Evolutionary conservation across 1,139 yeast genomes (phyloP), one percentile per base, ranked within the genome.

Genomic region (Williopsis jadinii): DNA sequence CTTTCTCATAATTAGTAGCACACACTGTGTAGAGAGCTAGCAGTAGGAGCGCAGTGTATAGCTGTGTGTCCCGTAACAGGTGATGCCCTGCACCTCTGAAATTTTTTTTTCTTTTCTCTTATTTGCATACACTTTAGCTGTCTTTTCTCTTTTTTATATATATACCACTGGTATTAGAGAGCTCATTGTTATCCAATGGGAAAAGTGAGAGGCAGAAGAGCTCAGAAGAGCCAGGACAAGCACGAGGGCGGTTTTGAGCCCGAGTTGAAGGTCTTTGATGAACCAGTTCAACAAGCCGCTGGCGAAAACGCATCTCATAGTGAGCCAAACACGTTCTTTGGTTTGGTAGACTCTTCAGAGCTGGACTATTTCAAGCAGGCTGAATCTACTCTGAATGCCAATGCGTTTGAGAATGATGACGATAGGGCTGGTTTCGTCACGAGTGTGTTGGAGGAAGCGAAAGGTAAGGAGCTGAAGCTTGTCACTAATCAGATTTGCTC

Each of bases 401-500:
- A 88, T 61, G 83, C 95, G 0, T 87, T 92, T 58, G 87, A 78
- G 32, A 68, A 72, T 13, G 69, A 74, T 2, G 95, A 85, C 43
- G 97, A 88, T 50, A 76, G 82, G 53, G 63, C 62, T 5, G 82
- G 84, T 2, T 88, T 90, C 57, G 79, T 87, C 28, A 62, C 71
- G 10, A 82, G 90, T 52, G 90, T 87, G 5, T 71, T 85, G 49
- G 95, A 84, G 52, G 99, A 92, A 66, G 77, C 90, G 28, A 72
- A 73, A 43, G 97, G 97, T 8, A 88, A 90, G 54, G 98, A 92
- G 62, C 68, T 94, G 53, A 92, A 92, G 61, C 71, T 92, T 39
- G 96, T 86, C 9, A 90, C 97, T 4, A 90, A 92, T 58, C 97
- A 90, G 57, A 86, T 90, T 43, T 88, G 97, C 58, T 90, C 97